Percentiles rank a stretch among this genome's conserved stretches.
These are phyloP conservation scores for Clarireedia monteithiana DNA, from an alignment of 2,329 filamentous ascomycete genomes.

Conservation along the genomic window DNA sequence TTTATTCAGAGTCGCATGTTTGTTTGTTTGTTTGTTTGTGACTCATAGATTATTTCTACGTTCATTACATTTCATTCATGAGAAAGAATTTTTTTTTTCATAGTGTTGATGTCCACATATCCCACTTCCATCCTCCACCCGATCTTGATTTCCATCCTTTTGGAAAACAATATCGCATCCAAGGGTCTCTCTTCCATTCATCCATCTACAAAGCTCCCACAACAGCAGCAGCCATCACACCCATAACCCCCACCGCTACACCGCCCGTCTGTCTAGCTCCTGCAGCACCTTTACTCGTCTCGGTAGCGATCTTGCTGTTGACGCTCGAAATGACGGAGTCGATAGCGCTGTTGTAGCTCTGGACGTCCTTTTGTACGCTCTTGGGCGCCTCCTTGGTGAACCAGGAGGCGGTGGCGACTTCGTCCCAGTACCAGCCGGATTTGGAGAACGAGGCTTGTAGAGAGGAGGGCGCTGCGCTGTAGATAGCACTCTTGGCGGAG, in stretches of 20 bases:
- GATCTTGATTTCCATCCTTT: too few relatives aligned
- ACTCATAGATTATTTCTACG: too few relatives aligned
- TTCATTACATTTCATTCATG: too few relatives aligned
- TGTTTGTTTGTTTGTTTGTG: too few relatives aligned
- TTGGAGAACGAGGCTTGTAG: slow-evolving; percentile 9
- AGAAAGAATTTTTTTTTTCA: too few relatives aligned
- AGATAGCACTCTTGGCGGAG: slow-evolving; percentile 16
- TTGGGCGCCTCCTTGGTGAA: slow-evolving; percentile 18
- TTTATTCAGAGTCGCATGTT: too few relatives aligned
- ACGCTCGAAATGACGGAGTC: slow-evolving; percentile 4
- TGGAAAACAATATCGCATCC: too few relatives aligned
- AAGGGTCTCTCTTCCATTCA: too few relatives aligned
- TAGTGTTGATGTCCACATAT: too few relatives aligned
- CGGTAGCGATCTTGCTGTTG: slow-evolving; percentile 15
- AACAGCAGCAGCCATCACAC: slow-evolving; percentile 10
- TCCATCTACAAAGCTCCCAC: not conserved
- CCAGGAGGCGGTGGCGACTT: slow-evolving; percentile 15
- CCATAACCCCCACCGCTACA: slow-evolving; percentile 8
- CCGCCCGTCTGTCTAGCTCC: slow-evolving; percentile 6
- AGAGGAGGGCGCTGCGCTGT: slow-evolving; percentile 15
- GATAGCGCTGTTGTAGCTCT: slow-evolving; percentile 10
- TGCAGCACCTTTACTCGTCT: slow-evolving; percentile 11
- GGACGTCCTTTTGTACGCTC: slow-evolving; percentile 14
- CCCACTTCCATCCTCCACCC: too few relatives aligned
- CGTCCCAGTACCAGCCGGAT: slow-evolving; percentile 10